Evolutionary conservation across 306 rosid species (phyloP).

Genomic region (Prinsepia uniflora): DNA sequence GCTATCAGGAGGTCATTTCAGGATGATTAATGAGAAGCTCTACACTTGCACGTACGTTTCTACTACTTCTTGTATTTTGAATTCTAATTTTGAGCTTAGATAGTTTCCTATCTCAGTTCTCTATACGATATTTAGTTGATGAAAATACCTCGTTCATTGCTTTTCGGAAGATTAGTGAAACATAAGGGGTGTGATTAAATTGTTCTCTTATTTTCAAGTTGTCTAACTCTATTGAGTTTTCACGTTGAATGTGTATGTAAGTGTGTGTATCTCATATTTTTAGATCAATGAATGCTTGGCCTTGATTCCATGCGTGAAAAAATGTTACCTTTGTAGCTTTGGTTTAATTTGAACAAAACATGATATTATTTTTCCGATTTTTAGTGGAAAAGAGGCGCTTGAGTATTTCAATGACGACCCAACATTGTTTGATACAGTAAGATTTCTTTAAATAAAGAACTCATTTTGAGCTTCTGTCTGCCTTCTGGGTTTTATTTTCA

Average conservation of each 20-base stretch:
- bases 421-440: constrained; percentile 63
- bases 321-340: background rate
- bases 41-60: constrained; percentile 81
- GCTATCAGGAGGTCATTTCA: constrained; percentile 88
- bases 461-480: background rate
- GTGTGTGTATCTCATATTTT: background rate
- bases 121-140: background rate
- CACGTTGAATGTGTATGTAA: background rate
- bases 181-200: background rate
- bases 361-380: background rate
- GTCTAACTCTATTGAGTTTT: background rate
- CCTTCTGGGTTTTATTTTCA: background rate
- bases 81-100: background rate
- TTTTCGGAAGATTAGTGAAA: background rate
- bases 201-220: background rate
- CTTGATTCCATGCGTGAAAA: background rate
- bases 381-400: constrained; percentile 84
- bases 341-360: background rate
- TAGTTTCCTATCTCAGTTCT: constrained; percentile 9
- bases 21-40: constrained; percentile 95
- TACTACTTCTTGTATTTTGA: background rate
- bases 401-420: constrained; percentile 74
- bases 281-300: background rate
- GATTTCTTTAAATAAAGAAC: constrained; percentile 10
- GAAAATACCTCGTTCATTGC: background rate